These are phyloP conservation scores for Tricholomella constricta DNA, from an alignment of 768 basidiomycete genomes.

Conservation along the genomic window DNA sequence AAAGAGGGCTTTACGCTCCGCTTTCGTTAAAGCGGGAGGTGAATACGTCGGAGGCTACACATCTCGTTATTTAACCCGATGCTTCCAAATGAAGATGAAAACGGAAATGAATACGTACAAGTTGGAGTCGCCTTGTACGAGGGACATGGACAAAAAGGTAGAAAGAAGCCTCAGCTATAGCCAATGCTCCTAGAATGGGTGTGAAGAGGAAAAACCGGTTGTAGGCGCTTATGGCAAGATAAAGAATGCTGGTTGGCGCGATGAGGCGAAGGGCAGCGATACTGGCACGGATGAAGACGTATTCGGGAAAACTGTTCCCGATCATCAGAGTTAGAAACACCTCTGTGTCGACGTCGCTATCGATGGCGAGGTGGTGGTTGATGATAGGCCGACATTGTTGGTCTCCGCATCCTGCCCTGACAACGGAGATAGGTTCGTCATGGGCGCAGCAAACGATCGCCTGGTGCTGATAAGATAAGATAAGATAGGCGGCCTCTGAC, in stretches of 20 bases:
- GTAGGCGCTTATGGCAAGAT: slow-evolving; percentile 30
- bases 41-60: slow-evolving; percentile 33
- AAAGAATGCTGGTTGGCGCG: slow-evolving; percentile 50
- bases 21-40: slow-evolving; percentile 39
- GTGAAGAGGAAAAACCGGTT: slow-evolving; percentile 26
- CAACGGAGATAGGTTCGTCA: background rate
- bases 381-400: background rate
- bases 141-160: slow-evolving; percentile 53
- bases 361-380: background rate
- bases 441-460: background rate
- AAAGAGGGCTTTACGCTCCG: slow-evolving; percentile 50
- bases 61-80: background rate
- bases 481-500: background rate
- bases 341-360: background rate
- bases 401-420: background rate
- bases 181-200: slow-evolving; percentile 32
- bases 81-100: background rate
- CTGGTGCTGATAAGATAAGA: background rate
- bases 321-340: slow-evolving; percentile 43
- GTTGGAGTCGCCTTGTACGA: slow-evolving; percentile 46
- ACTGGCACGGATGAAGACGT: slow-evolving; percentile 49
- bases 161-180: slow-evolving; percentile 49
- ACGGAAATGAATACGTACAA: slow-evolving; percentile 33
- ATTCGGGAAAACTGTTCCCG: slow-evolving; percentile 50
- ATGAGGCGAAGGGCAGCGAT: slow-evolving; percentile 50